phyloP scores from a whole-genome alignment of 202 grass and related monocot species.

The Eragrostis tef region DNA sequence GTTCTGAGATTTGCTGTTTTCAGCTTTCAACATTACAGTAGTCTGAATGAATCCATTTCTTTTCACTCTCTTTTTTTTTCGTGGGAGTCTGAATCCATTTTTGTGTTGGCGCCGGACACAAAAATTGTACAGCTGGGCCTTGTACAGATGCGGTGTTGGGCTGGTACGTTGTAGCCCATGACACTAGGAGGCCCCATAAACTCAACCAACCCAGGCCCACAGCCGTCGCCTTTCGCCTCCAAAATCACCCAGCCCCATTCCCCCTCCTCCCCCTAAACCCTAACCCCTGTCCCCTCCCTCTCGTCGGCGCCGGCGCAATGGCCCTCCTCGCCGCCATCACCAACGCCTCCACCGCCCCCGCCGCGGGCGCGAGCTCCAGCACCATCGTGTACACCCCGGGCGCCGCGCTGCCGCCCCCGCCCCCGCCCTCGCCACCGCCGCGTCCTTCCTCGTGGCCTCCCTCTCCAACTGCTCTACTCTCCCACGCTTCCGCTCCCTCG shows the following conservation, averaged over 20 bases:
- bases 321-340: conserved; percentile 56
- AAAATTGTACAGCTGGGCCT: too few relatives aligned
- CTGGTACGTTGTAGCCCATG: not conserved
- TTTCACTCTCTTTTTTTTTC: too few relatives aligned
- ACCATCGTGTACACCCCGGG: conserved; percentile 52
- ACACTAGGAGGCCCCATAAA: not conserved
- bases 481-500: conserved; percentile 45
- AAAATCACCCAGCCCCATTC: conserved; percentile 8
- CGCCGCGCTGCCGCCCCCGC: conserved; percentile 30
- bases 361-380: not conserved
- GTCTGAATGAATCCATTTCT: too few relatives aligned
- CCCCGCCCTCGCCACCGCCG: conserved; percentile 31
- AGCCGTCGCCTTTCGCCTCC: not conserved
- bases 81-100: too few relatives aligned
- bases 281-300: conserved; percentile 13
- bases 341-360: not conserved
- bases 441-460: conserved; percentile 41
- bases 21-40: too few relatives aligned
- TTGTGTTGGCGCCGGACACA: too few relatives aligned
- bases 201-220: not conserved
- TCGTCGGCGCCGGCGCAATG: conserved; percentile 44
- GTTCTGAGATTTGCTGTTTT: too few relatives aligned
- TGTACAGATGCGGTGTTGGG: not conserved
- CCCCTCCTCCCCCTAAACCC: conserved; percentile 51
- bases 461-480: conserved; percentile 24